Base-by-base conservation (phyloP, 106 monocot species). In the Dendrobium catenatum region DNA sequence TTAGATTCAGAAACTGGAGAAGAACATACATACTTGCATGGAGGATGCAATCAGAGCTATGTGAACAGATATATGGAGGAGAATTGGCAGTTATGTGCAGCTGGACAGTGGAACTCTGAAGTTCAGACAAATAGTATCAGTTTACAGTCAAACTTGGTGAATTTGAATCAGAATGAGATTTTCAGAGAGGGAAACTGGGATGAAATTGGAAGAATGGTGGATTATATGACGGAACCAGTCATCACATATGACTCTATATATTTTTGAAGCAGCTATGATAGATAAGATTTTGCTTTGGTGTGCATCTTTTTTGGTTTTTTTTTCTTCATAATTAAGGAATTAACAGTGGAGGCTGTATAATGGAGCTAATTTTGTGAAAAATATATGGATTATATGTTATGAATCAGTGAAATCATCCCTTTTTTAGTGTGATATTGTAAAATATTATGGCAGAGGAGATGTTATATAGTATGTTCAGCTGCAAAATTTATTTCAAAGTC, bases 151-250 rank as follows among this genome's bases (percentile, higher is more conserved):
- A 66, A 31, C 27, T 10, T 24, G 73, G 48, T 77, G 11, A 76
- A 64, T 11, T 54, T 76, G 47, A 83, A 73, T 27, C 66, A 54
- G 1, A 83, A 87, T 64, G 76, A 86, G 31, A 51, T 80, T 49
- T 44, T 74, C 24, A 77, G 73, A 64, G 81, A 86, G 55, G 79
- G 79, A 16, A 88, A 80, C 61, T 94, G 94, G 94, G 94, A 94
- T 79, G 94, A 94, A 54, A 89, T 94, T 37, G 94, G 88, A 9
- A 89, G 88, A 79, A 85, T 94, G 9, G 79, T 85, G 86, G 91
- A 88, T 17, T 79, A 76, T 44, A 61, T 86, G 75, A 56, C 66
- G 42, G 89, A 92, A 68, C 81, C 85, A 10, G 58, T 19, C 48
- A n/a, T 22, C 19, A 13, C 75, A 41, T 79, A 82, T 64, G 84